Evolutionary conservation across 73 alveolate species (phyloP).

Genomic region (Tetrahymena elliotti): DNA sequence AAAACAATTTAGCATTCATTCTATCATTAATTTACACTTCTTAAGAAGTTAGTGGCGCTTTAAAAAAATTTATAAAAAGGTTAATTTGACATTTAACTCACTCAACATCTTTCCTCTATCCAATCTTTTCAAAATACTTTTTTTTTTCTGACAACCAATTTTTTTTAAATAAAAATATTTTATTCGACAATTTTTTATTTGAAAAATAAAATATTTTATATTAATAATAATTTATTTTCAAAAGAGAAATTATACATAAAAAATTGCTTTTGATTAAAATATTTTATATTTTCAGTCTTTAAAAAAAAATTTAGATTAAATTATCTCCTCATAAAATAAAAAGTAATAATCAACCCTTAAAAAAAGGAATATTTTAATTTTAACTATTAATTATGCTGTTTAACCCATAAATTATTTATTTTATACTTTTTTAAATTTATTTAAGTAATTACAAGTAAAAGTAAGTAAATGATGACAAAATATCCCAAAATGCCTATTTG

Average conservation of each 20-base stretch:
- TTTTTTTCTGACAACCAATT: too few relatives aligned
- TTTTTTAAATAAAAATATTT: too few relatives aligned
- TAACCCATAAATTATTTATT: not conserved
- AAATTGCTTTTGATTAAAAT: too few relatives aligned
- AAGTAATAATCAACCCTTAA: too few relatives aligned
- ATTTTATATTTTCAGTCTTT: too few relatives aligned
- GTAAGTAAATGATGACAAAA: not conserved
- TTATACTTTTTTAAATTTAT: not conserved
- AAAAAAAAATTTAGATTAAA: too few relatives aligned
- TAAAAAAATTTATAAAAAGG: not conserved
- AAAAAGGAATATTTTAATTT: not conserved
- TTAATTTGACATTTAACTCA: too few relatives aligned
- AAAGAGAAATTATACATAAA: too few relatives aligned
- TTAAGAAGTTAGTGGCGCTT: not conserved
- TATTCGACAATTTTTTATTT: not conserved
- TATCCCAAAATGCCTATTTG: not conserved
- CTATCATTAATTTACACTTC: not conserved
- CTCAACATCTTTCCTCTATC: not conserved
- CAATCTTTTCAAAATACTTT: not conserved
- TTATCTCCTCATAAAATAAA: too few relatives aligned
- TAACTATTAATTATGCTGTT: not conserved
- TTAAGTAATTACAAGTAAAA: not conserved
- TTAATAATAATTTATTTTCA: too few relatives aligned
- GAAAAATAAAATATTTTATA: too few relatives aligned
- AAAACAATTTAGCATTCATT: too few relatives aligned